Percentiles rank a stretch among this genome's conserved stretches.
phyloP scores from a whole-genome alignment of 768 basidiomycete genomes.

The Russula abietina region DNA sequence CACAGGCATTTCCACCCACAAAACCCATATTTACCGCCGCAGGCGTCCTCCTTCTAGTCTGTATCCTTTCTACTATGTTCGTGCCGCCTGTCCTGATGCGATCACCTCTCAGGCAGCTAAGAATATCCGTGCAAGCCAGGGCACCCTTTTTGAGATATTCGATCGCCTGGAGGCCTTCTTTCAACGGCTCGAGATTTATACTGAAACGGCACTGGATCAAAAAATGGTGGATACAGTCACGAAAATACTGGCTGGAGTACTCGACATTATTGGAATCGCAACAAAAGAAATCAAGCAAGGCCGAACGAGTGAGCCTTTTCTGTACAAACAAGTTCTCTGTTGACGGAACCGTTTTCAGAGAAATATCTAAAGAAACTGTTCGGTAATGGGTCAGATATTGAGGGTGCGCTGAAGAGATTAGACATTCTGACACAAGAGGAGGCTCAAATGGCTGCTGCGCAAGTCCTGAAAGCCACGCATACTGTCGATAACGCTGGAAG shows the following conservation, averaged over 20 bases:
- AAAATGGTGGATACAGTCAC: neutral
- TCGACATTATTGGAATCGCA: neutral
- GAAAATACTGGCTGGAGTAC: neutral
- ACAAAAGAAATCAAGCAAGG: neutral
- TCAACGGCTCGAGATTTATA: neutral
- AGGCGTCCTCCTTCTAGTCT: neutral
- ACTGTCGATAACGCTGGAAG: neutral
- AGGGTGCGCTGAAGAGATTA: neutral
- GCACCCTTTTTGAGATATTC: neutral
- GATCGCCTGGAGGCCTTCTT: neutral
- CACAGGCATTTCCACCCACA: neutral
- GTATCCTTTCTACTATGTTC: neutral
- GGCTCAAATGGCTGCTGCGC: neutral
- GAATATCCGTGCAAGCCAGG: neutral
- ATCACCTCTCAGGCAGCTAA: neutral
- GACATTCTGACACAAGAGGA: slow-evolving; percentile 2
- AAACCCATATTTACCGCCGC: neutral
- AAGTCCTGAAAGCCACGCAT: neutral
- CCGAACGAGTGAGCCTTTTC: neutral
- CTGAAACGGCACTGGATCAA: neutral
- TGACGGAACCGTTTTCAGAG: neutral
- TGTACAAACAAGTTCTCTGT: neutral
- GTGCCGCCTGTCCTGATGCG: neutral
- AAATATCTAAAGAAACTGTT: neutral
- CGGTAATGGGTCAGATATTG: neutral